A percentile compares a stretch with the other conserved stretches of the same genome.
These are phyloP conservation scores for Chaetomiaceae sp. DNA, from an alignment of 2,329 filamentous ascomycete species.

Conservation along the genomic window DNA sequence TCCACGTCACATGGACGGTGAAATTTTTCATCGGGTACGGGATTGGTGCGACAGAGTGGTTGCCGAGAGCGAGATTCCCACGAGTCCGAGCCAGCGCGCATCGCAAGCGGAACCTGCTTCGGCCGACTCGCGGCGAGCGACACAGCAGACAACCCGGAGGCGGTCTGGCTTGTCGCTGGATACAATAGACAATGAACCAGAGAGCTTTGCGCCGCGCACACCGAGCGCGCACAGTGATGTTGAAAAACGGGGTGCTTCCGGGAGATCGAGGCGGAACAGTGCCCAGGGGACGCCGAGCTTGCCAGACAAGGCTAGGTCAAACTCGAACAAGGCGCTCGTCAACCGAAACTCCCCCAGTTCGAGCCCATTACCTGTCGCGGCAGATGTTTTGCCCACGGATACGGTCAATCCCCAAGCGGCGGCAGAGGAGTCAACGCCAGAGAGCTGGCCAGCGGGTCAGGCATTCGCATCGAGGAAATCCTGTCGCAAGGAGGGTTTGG, in stretches of 20 bases:
- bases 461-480: neutral
- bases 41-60: conserved; percentile 18
- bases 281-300: neutral
- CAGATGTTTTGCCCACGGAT: neutral
- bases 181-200: neutral
- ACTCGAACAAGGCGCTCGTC: neutral
- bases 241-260: neutral
- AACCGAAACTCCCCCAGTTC: neutral
- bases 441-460: no score
- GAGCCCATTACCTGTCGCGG: neutral
- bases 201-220: neutral
- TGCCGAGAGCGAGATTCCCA: neutral
- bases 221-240: neutral
- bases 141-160: conserved; percentile 3
- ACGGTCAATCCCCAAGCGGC: neutral
- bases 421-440: neutral
- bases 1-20: conserved; percentile 12
- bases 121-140: conserved; percentile 11
- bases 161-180: neutral
- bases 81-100: neutral
- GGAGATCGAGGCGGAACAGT: neutral
- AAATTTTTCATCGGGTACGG: conserved; percentile 8
- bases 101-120: conserved; percentile 2
- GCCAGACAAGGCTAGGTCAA: neutral
- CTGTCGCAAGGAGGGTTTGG: neutral